Conservation (phyloP, 208 protist genomes). For the Crithidia bombi region DNA sequence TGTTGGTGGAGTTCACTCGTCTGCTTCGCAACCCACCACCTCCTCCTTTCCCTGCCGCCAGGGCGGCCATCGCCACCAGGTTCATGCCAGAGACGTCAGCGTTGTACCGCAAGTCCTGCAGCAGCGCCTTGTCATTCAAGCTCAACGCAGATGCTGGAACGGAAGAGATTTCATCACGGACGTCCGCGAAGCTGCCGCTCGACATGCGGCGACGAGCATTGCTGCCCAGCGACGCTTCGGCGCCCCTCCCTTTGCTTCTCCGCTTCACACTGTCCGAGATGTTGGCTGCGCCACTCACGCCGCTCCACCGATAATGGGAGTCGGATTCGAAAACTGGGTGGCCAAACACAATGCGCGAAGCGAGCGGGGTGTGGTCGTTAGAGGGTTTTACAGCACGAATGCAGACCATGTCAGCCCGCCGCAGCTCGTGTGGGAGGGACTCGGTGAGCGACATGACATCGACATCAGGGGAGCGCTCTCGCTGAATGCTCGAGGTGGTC, state of each 20-base stretch:
- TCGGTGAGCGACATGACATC: background rate
- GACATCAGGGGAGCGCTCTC: background rate
- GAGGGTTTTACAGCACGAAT: background rate
- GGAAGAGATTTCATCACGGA: background rate
- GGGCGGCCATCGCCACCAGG: background rate
- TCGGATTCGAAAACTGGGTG: too few species aligned
- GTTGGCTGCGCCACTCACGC: too few species aligned
- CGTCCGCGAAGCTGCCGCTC: too few species aligned
- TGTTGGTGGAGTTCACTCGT: background rate
- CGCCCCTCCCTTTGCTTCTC: background rate
- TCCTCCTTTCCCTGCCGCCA: background rate
- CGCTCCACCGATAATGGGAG: too few species aligned
- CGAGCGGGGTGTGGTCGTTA: background rate
- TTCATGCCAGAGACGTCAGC: conserved; percentile 5
- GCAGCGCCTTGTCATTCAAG: background rate
- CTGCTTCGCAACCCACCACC: background rate
- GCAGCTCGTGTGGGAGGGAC: background rate
- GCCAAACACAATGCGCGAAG: background rate
- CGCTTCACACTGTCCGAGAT: too few species aligned
- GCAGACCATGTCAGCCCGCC: background rate
- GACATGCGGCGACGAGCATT: too few species aligned
- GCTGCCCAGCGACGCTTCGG: too few species aligned
- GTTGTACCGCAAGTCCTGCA: background rate
- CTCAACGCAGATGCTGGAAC: background rate
- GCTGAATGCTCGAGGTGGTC: background rate